These are phyloP conservation scores for Aquanectria penicillioides DNA, from an alignment of 2,329 filamentous ascomycete species.

Conservation along the genomic window DNA sequence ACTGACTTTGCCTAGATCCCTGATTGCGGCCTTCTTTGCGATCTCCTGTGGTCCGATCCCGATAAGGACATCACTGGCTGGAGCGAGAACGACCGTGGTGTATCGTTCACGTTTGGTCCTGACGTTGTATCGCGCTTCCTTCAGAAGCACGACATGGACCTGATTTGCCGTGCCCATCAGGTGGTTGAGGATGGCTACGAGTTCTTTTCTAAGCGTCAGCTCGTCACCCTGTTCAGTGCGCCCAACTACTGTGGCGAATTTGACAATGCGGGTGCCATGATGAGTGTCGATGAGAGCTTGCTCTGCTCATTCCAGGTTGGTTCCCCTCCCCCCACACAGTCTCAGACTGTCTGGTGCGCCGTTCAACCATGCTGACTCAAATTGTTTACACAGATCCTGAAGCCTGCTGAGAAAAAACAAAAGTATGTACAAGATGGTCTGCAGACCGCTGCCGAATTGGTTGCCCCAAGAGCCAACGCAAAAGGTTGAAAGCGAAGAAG, in stretches of 20 bases:
- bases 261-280: conserved; percentile 99
- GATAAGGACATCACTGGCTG: conserved; percentile 99
- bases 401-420: conserved; percentile 99
- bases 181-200: conserved; percentile 99
- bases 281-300: conserved; percentile 98
- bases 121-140: conserved; percentile 97
- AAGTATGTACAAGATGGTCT: conserved; percentile 91
- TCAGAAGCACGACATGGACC: conserved; percentile 99
- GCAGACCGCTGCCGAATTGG: conserved; percentile 59
- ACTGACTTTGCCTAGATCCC: conserved; percentile 75
- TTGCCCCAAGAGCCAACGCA: conserved; percentile 34
- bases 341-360: too few relatives aligned
- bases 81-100: conserved; percentile 98
- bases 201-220: conserved; percentile 98
- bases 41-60: conserved; percentile 97
- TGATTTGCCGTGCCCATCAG: conserved; percentile 98
- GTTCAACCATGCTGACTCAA: conserved; percentile 28
- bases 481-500: conserved; percentile 38
- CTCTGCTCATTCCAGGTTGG: conserved; percentile 97
- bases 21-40: conserved; percentile 96
- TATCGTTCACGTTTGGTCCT: conserved; percentile 97
- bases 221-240: conserved; percentile 97
- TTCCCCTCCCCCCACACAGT: too few relatives aligned
- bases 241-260: conserved; percentile 99
- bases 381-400: conserved; percentile 77